These are phyloP conservation scores for Lavandula angustifolia DNA, from an alignment of 257 asterid species.

Conservation along the genomic window DNA sequence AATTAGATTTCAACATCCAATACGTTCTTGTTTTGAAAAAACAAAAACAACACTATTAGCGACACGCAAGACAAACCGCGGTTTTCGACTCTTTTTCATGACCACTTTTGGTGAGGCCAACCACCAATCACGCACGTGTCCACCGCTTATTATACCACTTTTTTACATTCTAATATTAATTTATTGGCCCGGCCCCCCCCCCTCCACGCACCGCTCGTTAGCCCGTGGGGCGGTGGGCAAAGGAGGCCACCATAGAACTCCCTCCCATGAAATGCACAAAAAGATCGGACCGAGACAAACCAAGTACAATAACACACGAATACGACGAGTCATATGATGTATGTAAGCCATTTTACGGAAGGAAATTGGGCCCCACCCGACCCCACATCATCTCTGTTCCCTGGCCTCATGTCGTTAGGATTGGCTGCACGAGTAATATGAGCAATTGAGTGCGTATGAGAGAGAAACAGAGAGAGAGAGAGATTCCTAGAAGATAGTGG, in stretches of 20 bases:
- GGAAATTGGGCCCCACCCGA: not conserved
- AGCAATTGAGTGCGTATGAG: conserved; percentile 18
- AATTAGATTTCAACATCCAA: conserved; percentile 4
- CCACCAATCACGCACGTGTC: no score
- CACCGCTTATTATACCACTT: no score
- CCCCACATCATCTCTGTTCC: conserved; percentile 29
- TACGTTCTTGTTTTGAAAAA: not conserved
- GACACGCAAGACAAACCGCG: conserved; percentile 8
- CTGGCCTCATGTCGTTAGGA: conserved; percentile 29
- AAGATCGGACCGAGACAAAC: no score
- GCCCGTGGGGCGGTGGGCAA: no score
- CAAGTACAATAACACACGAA: not conserved
- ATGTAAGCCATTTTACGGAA: not conserved
- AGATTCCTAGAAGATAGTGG: conserved; percentile 34
- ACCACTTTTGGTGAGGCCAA: no score
- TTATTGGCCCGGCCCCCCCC: no score
- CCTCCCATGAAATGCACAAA: no score
- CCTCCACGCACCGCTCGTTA: no score
- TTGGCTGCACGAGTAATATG: conserved; percentile 39
- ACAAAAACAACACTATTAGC: not conserved
- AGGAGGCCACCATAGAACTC: no score
- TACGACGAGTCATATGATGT: conserved; percentile 10
- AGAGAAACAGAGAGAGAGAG: conserved; percentile 23
- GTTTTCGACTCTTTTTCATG: no score
- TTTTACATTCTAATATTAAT: no score